A percentile compares a stretch with the other conserved stretches of the same genome.
These are phyloP conservation scores for Letharia columbiana DNA, from an alignment of 495 filamentous ascomycete genomes.

Conservation along the genomic window DNA sequence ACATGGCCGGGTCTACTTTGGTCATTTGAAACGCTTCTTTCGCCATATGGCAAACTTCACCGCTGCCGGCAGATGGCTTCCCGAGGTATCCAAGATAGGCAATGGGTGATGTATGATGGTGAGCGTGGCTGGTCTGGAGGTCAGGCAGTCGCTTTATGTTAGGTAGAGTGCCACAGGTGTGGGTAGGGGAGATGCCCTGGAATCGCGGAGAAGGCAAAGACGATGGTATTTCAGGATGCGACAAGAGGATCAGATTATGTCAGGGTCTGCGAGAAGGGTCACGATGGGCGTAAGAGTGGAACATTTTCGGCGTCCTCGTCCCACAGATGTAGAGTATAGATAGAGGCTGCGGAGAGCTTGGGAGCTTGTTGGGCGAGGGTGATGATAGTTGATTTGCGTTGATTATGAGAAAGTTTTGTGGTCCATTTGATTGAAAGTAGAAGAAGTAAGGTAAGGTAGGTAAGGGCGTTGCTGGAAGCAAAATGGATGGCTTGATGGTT, in stretches of 20 bases:
- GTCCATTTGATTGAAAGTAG: neutral
- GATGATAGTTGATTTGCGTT: neutral
- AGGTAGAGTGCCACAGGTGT: neutral
- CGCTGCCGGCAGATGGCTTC: conserved; percentile 6
- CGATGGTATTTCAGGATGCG: neutral
- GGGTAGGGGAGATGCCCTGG: neutral
- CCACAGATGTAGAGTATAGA: neutral
- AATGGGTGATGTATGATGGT: neutral
- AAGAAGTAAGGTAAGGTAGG: neutral
- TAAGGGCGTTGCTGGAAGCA: neutral
- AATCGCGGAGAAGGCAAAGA: neutral
- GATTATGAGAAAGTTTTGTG: neutral
- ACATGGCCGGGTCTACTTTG: conserved; percentile 9
- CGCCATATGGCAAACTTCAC: conserved; percentile 18
- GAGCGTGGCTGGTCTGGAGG: neutral
- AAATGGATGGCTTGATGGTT: neutral
- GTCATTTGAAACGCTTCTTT: conserved; percentile 12
- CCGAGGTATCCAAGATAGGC: conserved; percentile 20
- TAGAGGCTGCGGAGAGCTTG: neutral
- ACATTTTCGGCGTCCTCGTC: neutral
- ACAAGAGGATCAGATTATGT: neutral
- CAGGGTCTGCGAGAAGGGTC: neutral
- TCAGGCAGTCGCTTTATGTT: neutral
- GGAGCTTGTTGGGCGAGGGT: neutral
- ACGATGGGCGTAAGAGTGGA: neutral